phyloP scores from a whole-genome alignment of 306 rosid species.

The Fragaria iinumae region DNA sequence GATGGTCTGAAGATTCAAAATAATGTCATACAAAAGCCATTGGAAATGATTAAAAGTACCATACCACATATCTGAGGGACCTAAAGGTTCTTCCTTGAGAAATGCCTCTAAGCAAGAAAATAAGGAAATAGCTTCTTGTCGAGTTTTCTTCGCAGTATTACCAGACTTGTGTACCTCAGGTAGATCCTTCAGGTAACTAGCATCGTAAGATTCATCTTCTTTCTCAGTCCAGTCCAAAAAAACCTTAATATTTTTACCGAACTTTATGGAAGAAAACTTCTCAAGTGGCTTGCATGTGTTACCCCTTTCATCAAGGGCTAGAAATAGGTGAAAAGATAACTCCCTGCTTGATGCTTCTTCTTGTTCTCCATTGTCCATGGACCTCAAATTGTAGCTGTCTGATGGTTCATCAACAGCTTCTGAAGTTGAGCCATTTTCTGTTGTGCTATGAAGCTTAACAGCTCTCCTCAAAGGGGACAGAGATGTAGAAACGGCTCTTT shows the following conservation, averaged over 20 bases:
- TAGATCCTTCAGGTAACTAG: constrained; percentile 78
- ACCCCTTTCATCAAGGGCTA: constrained; percentile 46
- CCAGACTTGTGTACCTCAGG: constrained; percentile 88
- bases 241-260: constrained; percentile 50
- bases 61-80: constrained; percentile 99
- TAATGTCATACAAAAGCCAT: constrained; percentile 20
- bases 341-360: constrained; percentile 53
- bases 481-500: constrained; percentile 51
- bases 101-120: constrained; percentile 98
- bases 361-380: constrained; percentile 39
- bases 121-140: constrained; percentile 89
- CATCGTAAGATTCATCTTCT: constrained; percentile 69
- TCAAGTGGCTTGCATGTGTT: constrained; percentile 57
- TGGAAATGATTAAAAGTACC: constrained; percentile 25
- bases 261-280: constrained; percentile 51
- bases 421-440: constrained; percentile 72
- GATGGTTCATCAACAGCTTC: constrained; percentile 49
- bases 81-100: constrained; percentile 95
- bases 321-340: constrained; percentile 59
- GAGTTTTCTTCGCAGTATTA: constrained; percentile 75
- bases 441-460: constrained; percentile 48
- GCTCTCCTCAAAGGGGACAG: constrained; percentile 69
- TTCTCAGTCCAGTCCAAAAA: constrained; percentile 75
- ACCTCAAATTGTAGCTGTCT: constrained; percentile 33
- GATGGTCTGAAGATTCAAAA: constrained; percentile 1